A percentile compares a stretch with the other conserved stretches of the same genome.
These are phyloP conservation scores for Neospora caninum DNA, from an alignment of 169 alveolate species.

Conservation along the genomic window DNA sequence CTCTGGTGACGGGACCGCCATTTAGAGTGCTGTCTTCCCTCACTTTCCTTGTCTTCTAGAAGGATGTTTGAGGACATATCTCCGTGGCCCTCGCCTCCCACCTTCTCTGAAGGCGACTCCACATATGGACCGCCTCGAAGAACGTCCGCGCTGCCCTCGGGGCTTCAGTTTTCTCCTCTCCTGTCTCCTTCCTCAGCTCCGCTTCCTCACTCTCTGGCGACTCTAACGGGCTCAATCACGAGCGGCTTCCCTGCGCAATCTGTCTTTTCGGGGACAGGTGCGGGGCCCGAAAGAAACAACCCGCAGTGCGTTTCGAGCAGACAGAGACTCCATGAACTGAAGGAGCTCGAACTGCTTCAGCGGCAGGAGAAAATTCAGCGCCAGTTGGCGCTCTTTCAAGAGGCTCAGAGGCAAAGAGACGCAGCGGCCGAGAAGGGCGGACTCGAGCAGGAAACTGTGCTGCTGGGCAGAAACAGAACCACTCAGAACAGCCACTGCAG, in stretches of 20 bases:
- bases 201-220: background rate
- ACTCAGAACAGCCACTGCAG: background rate
- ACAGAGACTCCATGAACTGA: background rate
- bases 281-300: background rate
- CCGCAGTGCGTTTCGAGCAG: background rate
- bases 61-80: background rate
- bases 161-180: background rate
- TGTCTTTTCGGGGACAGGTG: background rate
- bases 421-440: background rate
- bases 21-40: background rate
- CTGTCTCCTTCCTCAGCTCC: background rate
- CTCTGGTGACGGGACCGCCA: no score
- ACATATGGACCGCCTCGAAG: background rate
- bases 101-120: background rate
- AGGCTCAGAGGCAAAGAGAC: background rate
- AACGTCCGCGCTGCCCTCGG: background rate
- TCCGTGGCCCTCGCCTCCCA: background rate
- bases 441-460: background rate
- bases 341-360: background rate
- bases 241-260: background rate
- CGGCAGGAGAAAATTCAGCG: background rate
- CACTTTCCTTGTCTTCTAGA: background rate
- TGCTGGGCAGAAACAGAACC: background rate
- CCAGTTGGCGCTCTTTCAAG: background rate
- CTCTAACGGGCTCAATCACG: background rate